Evolutionary conservation across 768 basidiomycete genomes (phyloP).

Genomic region (Auriscalpium microsporum): DNA sequence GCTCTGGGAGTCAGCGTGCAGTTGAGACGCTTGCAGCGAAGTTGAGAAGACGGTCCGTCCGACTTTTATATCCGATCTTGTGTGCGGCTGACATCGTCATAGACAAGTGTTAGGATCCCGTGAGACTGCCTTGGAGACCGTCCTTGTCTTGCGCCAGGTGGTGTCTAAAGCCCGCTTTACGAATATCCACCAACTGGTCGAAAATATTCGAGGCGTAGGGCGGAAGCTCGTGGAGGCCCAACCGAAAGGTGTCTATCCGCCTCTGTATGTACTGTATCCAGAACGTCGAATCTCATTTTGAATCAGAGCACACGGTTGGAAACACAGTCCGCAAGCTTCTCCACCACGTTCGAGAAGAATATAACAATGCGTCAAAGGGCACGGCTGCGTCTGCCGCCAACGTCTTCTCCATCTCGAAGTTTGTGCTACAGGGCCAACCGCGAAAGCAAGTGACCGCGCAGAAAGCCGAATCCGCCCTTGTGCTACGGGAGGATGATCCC

Average conservation of each 20-base stretch:
- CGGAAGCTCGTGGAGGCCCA: constrained; percentile 80
- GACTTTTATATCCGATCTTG: neutral
- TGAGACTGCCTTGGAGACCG: constrained; percentile 81
- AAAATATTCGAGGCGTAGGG: constrained; percentile 73
- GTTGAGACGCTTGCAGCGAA: constrained; percentile 67
- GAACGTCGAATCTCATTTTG: neutral
- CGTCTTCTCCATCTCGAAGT: constrained; percentile 70
- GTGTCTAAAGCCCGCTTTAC: constrained; percentile 80
- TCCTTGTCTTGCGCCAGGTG: constrained; percentile 81
- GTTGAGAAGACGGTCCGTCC: constrained; percentile 58
- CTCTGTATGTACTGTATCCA: constrained; percentile 7
- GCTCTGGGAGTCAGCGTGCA: constrained; percentile 39
- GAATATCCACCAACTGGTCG: constrained; percentile 78
- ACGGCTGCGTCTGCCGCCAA: constrained; percentile 28
- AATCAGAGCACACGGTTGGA: constrained; percentile 83
- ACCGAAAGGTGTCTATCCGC: constrained; percentile 66
- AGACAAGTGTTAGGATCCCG: constrained; percentile 92
- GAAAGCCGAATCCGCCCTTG: constrained; percentile 45
- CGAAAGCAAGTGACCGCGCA: constrained; percentile 33
- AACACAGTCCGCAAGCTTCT: constrained; percentile 91
- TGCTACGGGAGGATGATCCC: constrained; percentile 59
- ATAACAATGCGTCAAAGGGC: constrained; percentile 65
- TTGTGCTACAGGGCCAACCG: constrained; percentile 75
- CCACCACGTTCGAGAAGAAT: constrained; percentile 93
- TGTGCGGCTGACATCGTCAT: constrained; percentile 4